Conservation (phyloP, 75 land plant genomes). For the Picea sitchensis region DNA sequence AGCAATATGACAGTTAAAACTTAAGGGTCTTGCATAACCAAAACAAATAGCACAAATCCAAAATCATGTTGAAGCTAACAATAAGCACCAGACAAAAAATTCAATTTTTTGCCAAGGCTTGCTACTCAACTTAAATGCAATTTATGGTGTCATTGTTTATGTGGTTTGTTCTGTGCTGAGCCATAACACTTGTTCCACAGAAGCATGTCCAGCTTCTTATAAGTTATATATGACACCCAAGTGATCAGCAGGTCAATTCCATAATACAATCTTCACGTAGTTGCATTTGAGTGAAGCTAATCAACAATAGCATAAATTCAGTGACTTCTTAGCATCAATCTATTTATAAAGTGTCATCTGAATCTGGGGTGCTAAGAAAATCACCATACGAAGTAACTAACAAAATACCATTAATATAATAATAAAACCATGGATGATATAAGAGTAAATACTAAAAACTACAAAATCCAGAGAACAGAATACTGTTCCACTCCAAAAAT, state of each 20-base stretch:
- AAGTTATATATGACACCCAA: too few species aligned
- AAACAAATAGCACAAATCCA: not conserved
- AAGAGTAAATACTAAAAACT: conserved; percentile 1
- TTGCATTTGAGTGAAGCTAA: not conserved
- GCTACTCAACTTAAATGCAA: not conserved
- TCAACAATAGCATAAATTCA: not conserved
- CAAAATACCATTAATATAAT: not conserved
- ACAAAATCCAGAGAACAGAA: not conserved
- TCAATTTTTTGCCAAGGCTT: not conserved
- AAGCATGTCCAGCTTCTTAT: too few species aligned
- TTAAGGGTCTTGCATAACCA: not conserved
- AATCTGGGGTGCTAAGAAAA: not conserved
- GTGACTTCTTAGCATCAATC: not conserved
- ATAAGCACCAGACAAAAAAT: not conserved
- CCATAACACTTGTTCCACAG: too few species aligned
- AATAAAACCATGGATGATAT: not conserved
- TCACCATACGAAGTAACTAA: not conserved
- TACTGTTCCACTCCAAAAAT: not conserved
- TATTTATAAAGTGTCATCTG: not conserved
- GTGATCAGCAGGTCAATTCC: too few species aligned
- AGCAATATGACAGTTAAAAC: not conserved
- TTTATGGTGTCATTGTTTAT: too few species aligned
- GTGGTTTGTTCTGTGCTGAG: too few species aligned
- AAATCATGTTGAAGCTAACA: not conserved
- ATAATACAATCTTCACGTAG: not conserved